phyloP scores from a whole-genome alignment of 306 rosid species.

The Vigna unguiculata region DNA sequence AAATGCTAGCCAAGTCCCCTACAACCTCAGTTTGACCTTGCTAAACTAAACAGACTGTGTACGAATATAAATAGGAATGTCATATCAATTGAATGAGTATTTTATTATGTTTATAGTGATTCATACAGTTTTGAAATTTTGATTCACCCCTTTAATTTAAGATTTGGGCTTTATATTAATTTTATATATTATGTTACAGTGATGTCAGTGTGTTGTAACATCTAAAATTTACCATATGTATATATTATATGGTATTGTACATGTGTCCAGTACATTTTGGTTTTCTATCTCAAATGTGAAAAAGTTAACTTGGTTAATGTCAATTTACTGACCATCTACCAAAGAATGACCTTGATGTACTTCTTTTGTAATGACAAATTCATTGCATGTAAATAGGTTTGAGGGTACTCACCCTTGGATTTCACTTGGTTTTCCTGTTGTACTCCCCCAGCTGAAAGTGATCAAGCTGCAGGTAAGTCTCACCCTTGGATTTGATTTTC shows the following conservation, averaged over 20 bases:
- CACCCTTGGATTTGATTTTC: no score
- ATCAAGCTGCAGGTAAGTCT: no score
- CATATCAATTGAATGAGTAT: background rate
- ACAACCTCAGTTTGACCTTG: background rate
- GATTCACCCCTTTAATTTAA: background rate
- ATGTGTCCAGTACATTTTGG: background rate
- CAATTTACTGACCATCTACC: background rate
- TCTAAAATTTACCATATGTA: background rate
- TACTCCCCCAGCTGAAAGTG: constrained; percentile 90
- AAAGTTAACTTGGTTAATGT: no score
- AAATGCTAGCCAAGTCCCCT: background rate
- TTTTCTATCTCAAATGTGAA: background rate
- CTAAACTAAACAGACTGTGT: background rate
- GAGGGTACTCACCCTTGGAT: no score
- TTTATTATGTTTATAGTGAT: background rate
- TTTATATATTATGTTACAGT: background rate
- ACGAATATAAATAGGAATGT: background rate
- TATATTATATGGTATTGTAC: background rate
- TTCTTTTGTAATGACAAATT: background rate
- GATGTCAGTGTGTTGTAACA: background rate
- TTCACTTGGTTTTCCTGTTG: constrained; percentile 95
- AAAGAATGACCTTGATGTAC: background rate
- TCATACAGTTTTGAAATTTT: background rate
- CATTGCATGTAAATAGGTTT: constrained; percentile 60
- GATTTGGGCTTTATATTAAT: background rate